Conservation (phyloP, 2,329 filamentous ascomycete species). For the Sarocladium brachiariae region DNA sequence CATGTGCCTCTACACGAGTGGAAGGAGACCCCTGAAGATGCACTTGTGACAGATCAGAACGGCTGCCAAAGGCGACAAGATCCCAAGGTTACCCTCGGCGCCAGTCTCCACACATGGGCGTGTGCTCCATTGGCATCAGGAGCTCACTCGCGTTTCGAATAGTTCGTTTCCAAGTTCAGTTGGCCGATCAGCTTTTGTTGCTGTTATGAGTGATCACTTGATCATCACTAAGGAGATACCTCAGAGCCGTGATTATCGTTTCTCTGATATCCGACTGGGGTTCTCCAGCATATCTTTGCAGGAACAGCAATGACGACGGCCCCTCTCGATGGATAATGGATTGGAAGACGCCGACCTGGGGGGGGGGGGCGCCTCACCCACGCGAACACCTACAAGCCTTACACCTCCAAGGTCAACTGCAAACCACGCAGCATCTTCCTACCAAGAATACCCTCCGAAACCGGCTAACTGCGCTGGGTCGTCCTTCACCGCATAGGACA, state of each 20-base stretch:
- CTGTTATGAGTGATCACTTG: no score
- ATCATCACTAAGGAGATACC: no score
- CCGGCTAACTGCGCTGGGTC: neutral
- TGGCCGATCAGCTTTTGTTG: no score
- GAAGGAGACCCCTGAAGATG: neutral
- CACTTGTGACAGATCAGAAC: constrained; percentile 1
- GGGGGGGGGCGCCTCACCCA: neutral
- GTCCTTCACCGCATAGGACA: neutral
- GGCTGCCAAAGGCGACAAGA: neutral
- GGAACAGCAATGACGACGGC: neutral
- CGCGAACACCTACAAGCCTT: neutral
- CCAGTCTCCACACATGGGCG: neutral
- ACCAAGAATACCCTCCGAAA: neutral
- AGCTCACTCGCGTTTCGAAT: neutral
- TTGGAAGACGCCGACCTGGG: neutral
- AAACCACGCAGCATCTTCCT: neutral
- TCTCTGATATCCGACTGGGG: no score
- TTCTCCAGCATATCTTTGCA: neutral
- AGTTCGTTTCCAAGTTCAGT: no score
- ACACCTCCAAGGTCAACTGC: neutral
- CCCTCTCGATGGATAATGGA: neutral
- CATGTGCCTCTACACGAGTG: neutral
- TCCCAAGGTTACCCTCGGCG: neutral
- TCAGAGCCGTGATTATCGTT: no score
- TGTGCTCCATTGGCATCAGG: neutral